Conservation (phyloP, 306 rosid genomes). For the Astragalus membranaceus region DNA sequence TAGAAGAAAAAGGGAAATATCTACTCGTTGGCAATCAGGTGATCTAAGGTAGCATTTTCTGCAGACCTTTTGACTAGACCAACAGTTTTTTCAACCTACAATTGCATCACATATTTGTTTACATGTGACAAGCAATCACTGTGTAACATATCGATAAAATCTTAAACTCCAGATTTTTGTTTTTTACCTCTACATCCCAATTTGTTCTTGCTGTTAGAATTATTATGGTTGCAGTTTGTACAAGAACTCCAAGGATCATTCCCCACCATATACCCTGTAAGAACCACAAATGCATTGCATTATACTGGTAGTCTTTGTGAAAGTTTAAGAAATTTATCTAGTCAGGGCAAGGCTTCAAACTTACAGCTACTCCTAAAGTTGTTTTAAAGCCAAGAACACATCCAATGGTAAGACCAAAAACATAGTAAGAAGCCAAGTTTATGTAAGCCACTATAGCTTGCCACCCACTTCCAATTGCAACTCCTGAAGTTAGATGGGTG, state of each 20-base stretch:
- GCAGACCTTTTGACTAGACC: slow-evolving; percentile 39
- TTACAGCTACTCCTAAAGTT: slow-evolving; percentile 50
- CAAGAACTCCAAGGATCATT: slow-evolving; percentile 62
- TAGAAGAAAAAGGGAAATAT: not conserved
- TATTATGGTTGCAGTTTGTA: slow-evolving; percentile 43
- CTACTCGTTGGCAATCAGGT: slow-evolving; percentile 19
- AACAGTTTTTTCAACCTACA: slow-evolving; percentile 49
- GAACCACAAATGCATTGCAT: not conserved
- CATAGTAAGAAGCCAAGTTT: slow-evolving; percentile 47
- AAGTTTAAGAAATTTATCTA: not conserved
- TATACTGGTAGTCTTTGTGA: not conserved
- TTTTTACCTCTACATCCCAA: slow-evolving; percentile 54
- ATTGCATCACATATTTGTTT: not conserved
- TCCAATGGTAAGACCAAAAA: slow-evolving; percentile 61
- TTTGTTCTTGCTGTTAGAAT: slow-evolving; percentile 56
- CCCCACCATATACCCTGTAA: slow-evolving; percentile 78
- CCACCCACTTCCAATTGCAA: slow-evolving; percentile 86
- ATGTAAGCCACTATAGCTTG: slow-evolving; percentile 64
- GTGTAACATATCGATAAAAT: not conserved
- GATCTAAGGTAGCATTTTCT: slow-evolving; percentile 26
- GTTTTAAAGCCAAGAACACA: slow-evolving; percentile 63
- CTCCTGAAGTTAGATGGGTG: too few relatives aligned
- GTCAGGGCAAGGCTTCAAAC: slow-evolving; percentile 13
- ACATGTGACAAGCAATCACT: not conserved
- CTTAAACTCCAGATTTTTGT: not conserved